Conservation (phyloP, 1,284 basidiomycete genomes). For the Papiliotrema flavescens region DNA sequence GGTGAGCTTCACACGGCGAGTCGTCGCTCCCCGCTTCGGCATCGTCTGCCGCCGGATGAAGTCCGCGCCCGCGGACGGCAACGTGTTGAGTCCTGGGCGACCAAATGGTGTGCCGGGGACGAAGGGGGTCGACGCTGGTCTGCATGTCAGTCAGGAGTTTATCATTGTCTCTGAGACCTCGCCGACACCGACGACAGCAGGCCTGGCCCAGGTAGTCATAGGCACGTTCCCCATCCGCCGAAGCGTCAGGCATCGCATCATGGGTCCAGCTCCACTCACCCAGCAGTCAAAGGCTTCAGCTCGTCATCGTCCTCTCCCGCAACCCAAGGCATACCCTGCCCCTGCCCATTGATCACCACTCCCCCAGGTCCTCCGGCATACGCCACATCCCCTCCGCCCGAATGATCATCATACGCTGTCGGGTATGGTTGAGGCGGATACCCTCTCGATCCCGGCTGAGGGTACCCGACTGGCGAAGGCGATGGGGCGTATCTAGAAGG, state of each 20-base stretch:
- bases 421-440: conserved; percentile 14
- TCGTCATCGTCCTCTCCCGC: conserved; percentile 31
- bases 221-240: no score
- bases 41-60: conserved; percentile 72
- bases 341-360: conserved; percentile 25
- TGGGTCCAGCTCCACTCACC: no score
- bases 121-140: no score
- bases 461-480: background rate
- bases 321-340: conserved; percentile 26
- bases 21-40: conserved; percentile 77
- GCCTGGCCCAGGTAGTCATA: no score
- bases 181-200: no score
- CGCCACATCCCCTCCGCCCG: conserved; percentile 12
- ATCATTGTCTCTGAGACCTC: no score
- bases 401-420: conserved; percentile 12
- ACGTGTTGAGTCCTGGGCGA: no score
- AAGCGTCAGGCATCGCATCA: no score
- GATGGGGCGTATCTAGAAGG: background rate
- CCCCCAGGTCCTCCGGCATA: conserved; percentile 15
- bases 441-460: conserved; percentile 47
- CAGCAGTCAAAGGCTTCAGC: conserved; percentile 19
- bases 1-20: conserved; percentile 81
- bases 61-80: conserved; percentile 26
- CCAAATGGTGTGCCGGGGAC: no score
- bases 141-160: no score